These are phyloP conservation scores for Nakataea oryzae DNA, from an alignment of 2,329 filamentous ascomycete species.

Conservation along the genomic window DNA sequence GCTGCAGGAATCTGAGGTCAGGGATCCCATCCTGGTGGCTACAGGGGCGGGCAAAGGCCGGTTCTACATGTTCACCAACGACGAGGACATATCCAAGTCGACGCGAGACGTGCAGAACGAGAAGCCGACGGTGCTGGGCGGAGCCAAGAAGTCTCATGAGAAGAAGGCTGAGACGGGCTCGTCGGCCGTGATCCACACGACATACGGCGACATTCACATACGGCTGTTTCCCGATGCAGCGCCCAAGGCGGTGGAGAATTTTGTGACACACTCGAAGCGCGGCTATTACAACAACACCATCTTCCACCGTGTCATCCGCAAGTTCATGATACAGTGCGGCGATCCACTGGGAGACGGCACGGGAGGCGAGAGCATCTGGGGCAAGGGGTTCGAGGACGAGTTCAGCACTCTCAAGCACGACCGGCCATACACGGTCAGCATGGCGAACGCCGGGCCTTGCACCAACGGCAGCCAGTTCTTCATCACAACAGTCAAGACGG, in stretches of 20 bases:
- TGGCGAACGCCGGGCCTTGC: slow-evolving; percentile 94
- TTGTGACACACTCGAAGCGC: slow-evolving; percentile 78
- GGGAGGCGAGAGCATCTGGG: slow-evolving; percentile 87
- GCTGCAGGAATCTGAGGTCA: slow-evolving; percentile 79
- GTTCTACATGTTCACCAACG: slow-evolving; percentile 98
- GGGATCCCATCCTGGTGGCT: slow-evolving; percentile 79
- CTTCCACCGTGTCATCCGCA: slow-evolving; percentile 93
- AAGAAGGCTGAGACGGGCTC: slow-evolving; percentile 65
- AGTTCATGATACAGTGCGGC: slow-evolving; percentile 93
- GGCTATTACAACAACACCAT: slow-evolving; percentile 97
- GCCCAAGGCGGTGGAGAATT: slow-evolving; percentile 94
- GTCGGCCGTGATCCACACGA: slow-evolving; percentile 81
- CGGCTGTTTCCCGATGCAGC: slow-evolving; percentile 88
- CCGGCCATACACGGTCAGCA: slow-evolving; percentile 90
- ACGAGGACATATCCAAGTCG: slow-evolving; percentile 71
- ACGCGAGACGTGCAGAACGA: slow-evolving; percentile 92
- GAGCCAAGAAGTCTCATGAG: slow-evolving; percentile 43
- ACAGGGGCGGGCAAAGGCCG: slow-evolving; percentile 81
- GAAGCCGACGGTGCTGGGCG: slow-evolving; percentile 60
- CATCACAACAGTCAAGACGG: slow-evolving; percentile 93
- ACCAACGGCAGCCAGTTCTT: slow-evolving; percentile 98
- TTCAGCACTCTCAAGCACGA: slow-evolving; percentile 88
- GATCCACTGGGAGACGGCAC: slow-evolving; percentile 84
- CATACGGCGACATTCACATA: slow-evolving; percentile 85
- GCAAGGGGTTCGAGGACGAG: slow-evolving; percentile 85